These are phyloP conservation scores for Eucalyptus erythrocorys DNA, from an alignment of 345 rosid genomes.

Conservation along the genomic window DNA sequence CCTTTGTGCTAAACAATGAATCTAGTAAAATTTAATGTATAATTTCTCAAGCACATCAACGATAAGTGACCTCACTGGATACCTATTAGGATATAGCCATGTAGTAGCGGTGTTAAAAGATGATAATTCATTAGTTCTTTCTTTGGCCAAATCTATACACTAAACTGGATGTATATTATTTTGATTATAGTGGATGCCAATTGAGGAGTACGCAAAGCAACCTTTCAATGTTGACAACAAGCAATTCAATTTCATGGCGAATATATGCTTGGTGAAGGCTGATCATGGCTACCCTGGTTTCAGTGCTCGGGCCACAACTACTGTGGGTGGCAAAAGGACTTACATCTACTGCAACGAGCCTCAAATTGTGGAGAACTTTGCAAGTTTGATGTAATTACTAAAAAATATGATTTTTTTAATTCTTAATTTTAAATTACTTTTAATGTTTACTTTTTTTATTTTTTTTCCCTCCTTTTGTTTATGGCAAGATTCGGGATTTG, in stretches of 20 bases:
- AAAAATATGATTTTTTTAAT: too few relatives aligned
- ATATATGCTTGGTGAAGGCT: constrained; percentile 41
- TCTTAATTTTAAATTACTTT: too few relatives aligned
- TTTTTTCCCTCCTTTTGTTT: not conserved
- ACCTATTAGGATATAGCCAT: not conserved
- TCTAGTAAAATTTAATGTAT: too few relatives aligned
- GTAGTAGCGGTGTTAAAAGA: not conserved
- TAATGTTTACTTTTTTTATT: fast-evolving
- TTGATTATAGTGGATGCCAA: constrained; percentile 55
- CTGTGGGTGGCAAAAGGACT: constrained; percentile 34
- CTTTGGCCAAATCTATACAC: not conserved
- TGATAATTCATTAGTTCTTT: not conserved
- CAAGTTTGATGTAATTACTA: not conserved
- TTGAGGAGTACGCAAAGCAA: constrained; percentile 54
- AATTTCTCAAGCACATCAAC: not conserved
- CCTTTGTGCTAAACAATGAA: not conserved
- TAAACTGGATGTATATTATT: not conserved
- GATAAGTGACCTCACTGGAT: not conserved
- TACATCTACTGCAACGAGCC: constrained; percentile 39
- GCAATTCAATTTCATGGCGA: constrained; percentile 35
- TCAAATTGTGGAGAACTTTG: not conserved
- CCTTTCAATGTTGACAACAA: constrained; percentile 24
- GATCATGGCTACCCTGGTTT: constrained; percentile 39
- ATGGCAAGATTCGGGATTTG: too few relatives aligned
- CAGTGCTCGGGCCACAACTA: constrained; percentile 13